Conservation (phyloP, 2,329 filamentous ascomycete genomes). For the Aspergillus thermomutatus region DNA sequence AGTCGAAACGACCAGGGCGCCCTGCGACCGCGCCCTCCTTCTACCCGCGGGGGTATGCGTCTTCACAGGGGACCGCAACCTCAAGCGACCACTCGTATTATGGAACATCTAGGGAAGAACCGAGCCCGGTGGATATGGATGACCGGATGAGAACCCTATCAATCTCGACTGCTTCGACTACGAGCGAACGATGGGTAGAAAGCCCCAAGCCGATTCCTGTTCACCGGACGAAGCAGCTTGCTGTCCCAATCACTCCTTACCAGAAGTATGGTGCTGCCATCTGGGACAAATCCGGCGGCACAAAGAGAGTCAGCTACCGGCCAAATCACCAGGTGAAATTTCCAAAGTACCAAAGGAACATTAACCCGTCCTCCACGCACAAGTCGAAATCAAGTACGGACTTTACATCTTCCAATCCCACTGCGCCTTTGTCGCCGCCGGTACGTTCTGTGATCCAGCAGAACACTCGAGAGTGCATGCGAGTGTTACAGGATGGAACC, state of each 20-base stretch:
- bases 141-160: slow-evolving; percentile 11
- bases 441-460: slow-evolving; percentile 20
- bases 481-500: slow-evolving; percentile 24
- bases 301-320: slow-evolving; percentile 21
- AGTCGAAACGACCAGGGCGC: slow-evolving; percentile 7
- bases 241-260: slow-evolving; percentile 34
- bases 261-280: slow-evolving; percentile 35
- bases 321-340: slow-evolving; percentile 19
- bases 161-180: slow-evolving; percentile 11
- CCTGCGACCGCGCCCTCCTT: slow-evolving; percentile 13
- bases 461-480: slow-evolving; percentile 24
- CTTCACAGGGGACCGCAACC: slow-evolving; percentile 9
- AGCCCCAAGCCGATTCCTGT: slow-evolving; percentile 1
- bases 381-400: neutral
- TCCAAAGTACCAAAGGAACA: slow-evolving; percentile 13
- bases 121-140: slow-evolving; percentile 4
- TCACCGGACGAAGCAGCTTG: slow-evolving; percentile 23
- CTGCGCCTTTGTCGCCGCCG: slow-evolving; percentile 17
- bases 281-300: slow-evolving; percentile 29
- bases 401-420: slow-evolving; percentile 9
- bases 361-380: slow-evolving; percentile 2
- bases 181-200: slow-evolving; percentile 7
- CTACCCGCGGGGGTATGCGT: slow-evolving; percentile 3
- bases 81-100: slow-evolving; percentile 13
- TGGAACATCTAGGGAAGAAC: slow-evolving; percentile 3